Evolutionary conservation across 2,329 filamentous ascomycete genomes (phyloP).

Genomic region (Aspergillus neoniger): DNA sequence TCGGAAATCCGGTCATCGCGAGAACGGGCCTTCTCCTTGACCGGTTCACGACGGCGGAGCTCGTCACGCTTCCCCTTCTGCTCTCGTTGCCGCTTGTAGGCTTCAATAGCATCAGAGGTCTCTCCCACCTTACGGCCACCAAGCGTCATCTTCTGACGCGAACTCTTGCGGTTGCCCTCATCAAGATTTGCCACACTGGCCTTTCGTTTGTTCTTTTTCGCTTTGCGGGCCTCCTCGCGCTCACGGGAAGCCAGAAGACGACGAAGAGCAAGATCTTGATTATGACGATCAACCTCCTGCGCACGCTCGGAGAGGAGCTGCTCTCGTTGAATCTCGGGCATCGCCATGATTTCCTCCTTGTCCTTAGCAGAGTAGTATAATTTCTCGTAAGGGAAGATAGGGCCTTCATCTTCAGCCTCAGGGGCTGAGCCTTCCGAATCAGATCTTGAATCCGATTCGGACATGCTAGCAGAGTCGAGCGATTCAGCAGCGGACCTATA

Average conservation of each 20-base stretch:
- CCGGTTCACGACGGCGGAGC: slow-evolving; percentile 46
- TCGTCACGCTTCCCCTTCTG: slow-evolving; percentile 56
- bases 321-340: slow-evolving; percentile 90
- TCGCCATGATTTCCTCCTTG: slow-evolving; percentile 75
- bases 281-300: slow-evolving; percentile 76
- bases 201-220: slow-evolving; percentile 68
- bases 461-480: slow-evolving; percentile 82
- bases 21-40: slow-evolving; percentile 60
- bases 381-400: slow-evolving; percentile 80
- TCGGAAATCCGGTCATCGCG: slow-evolving; percentile 64
- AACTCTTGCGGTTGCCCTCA: slow-evolving; percentile 72
- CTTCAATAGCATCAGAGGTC: slow-evolving; percentile 72
- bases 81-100: slow-evolving; percentile 62
- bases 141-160: slow-evolving; percentile 68
- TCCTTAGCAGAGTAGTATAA: slow-evolving; percentile 74
- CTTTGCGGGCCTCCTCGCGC: slow-evolving; percentile 57
- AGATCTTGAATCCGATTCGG: slow-evolving; percentile 82
- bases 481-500: slow-evolving; percentile 70
- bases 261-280: slow-evolving; percentile 79
- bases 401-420: slow-evolving; percentile 49
- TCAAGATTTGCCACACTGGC: slow-evolving; percentile 77
- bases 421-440: slow-evolving; percentile 62
- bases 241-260: slow-evolving; percentile 71
- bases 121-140: slow-evolving; percentile 68
- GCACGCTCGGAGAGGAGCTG: slow-evolving; percentile 85